phyloP scores from a whole-genome alignment of 2,329 filamentous ascomycete genomes.

The Cryphonectria naterciae region DNA sequence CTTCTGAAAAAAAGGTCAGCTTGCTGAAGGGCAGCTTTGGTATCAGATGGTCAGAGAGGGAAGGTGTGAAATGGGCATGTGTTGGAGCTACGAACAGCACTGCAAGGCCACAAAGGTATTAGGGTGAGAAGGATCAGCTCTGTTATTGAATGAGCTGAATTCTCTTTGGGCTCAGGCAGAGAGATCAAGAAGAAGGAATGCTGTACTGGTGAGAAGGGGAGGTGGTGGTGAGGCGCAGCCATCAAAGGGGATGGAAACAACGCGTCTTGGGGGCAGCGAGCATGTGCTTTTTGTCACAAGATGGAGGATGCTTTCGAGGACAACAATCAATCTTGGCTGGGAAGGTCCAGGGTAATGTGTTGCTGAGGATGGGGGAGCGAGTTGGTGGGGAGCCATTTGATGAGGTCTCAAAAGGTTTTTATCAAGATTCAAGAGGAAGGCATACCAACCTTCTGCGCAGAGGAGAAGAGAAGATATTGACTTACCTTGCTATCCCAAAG shows the following conservation, averaged over 20 bases:
- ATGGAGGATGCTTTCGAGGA: not conserved
- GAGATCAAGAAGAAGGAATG: not conserved
- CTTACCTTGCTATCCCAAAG: not conserved
- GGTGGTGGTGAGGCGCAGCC: not conserved
- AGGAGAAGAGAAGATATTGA: not conserved
- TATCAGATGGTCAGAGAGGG: not conserved
- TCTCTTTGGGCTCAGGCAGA: not conserved
- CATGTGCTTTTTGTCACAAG: not conserved
- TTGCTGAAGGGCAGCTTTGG: not conserved
- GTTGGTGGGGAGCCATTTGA: not conserved
- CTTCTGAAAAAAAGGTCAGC: not conserved
- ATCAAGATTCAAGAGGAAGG: not conserved
- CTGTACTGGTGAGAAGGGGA: not conserved
- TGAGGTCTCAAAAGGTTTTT: no score
- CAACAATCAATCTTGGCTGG: not conserved
- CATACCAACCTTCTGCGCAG: not conserved
- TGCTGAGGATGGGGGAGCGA: not conserved
- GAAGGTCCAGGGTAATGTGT: not conserved
- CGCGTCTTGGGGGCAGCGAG: no score
- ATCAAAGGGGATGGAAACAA: not conserved
- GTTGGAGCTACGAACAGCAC: not conserved
- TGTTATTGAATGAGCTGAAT: not conserved
- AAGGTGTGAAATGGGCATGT: not conserved
- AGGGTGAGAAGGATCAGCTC: not conserved
- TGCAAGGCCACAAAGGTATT: not conserved